A percentile compares a stretch with the other conserved stretches of the same genome.
phyloP scores from a whole-genome alignment of 2,329 filamentous ascomycete genomes.

The Acephala macrosclerotiorum region DNA sequence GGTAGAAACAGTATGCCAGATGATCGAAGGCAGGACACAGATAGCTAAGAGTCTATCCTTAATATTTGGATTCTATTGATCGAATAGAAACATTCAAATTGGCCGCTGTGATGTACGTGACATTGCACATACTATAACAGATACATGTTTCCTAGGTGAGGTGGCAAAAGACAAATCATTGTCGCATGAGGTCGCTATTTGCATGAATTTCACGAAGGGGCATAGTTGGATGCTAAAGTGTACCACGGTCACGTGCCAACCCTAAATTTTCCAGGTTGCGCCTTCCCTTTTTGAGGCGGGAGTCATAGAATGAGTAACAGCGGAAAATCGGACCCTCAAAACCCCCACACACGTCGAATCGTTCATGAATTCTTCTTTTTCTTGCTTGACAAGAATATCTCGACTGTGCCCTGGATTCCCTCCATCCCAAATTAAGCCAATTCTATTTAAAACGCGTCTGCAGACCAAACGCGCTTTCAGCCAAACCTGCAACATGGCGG shows the following conservation, averaged over 20 bases:
- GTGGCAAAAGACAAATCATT: not conserved
- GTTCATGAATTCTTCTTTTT: conserved; percentile 38
- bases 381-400: conserved; percentile 32
- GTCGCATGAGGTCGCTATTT: not conserved
- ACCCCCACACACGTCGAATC: conserved; percentile 19
- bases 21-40: not conserved
- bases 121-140: not conserved
- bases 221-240: not conserved
- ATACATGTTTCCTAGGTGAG: not conserved
- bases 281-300: conserved; percentile 6
- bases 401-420: conserved; percentile 19
- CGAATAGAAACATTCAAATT: not conserved
- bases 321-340: conserved; percentile 2
- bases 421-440: conserved; percentile 18
- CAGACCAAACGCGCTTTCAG: conserved; percentile 28
- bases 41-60: conserved; percentile 1
- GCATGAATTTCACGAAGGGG: not conserved
- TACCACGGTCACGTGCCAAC: conserved; percentile 18
- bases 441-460: conserved; percentile 21
- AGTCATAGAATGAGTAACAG: conserved; percentile 19
- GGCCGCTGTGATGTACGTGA: not conserved
- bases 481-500: conserved; percentile 37
- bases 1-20: not conserved
- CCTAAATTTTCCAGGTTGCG: not conserved
- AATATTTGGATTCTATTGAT: not conserved